A percentile compares a stretch with the other conserved stretches of the same genome.
Conservation (phyloP, 2,329 filamentous ascomycete species). For the Monilinia fructigena region DNA sequence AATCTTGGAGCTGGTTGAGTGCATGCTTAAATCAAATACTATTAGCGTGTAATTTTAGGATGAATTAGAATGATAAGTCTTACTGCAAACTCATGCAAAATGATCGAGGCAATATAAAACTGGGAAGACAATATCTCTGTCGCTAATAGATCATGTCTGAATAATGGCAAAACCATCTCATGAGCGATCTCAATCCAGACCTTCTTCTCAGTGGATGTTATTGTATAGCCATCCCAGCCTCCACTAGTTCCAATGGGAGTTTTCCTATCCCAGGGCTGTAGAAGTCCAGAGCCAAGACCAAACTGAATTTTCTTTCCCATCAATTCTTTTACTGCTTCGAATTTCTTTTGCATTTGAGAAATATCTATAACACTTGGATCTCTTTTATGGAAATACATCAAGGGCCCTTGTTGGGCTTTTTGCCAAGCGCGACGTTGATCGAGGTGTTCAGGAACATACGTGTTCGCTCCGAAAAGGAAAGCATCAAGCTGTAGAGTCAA, state of each 20-base stretch:
- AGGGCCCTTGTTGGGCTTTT: constrained; percentile 3
- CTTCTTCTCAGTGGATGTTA: background rate
- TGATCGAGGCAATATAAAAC: constrained; percentile 10
- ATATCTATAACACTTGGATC: background rate
- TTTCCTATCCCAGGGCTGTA: background rate
- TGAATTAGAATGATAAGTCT: background rate
- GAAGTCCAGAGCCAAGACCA: background rate
- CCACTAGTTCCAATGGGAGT: background rate
- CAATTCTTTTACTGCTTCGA: background rate
- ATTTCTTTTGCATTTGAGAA: background rate
- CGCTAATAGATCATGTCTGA: constrained; percentile 9
- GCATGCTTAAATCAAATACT: background rate
- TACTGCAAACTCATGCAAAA: constrained; percentile 15
- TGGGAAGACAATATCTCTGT: background rate
- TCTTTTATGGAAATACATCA: constrained; percentile 5
- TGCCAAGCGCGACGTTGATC: constrained; percentile 3
- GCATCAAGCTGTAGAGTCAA: constrained; percentile 9
- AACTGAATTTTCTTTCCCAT: background rate
- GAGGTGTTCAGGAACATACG: background rate
- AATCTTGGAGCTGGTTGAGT: constrained; percentile 7
- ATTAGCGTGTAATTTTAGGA: background rate
- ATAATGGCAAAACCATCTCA: constrained; percentile 6
- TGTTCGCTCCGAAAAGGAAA: background rate
- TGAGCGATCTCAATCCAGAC: constrained; percentile 6
- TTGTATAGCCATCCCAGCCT: constrained; percentile 9